Base-by-base conservation (phyloP, 768 basidiomycete genomes). In the Phlebiopsis gigantea region DNA sequence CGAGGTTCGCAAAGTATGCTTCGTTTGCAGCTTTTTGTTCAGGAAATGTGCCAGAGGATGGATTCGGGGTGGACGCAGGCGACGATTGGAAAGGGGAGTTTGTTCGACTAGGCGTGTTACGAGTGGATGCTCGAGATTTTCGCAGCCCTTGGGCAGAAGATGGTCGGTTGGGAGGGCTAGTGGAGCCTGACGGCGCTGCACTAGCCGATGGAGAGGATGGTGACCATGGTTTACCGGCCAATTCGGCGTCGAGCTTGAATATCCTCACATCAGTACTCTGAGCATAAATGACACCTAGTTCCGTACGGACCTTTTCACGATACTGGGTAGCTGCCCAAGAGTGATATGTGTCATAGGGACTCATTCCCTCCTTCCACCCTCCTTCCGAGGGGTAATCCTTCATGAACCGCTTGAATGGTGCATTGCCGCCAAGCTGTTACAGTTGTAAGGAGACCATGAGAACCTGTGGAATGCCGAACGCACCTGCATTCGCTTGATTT, bases 311-410 rank as follows among this genome's bases (percentile, higher is more conserved):
- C 79, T 97, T 99, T 71, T 94, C 91, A 43, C 90, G 84, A 72
- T 98, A 98, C 72, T 98, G 94, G 1, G 88, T 77, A 1, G 94
- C 96, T 1, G 94, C 90, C 93, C 95, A 97, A 39, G 83, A 88
- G 66, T 93, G 91, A 71, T 98, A 98, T 55, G 82, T 92, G 62
- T 92, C 86, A 63, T 87, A 80, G 28, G 84, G 65, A 58, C 74
- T 81, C 65, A 84, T 77, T 53, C 73, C 77, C 30, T 83, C 79
- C 48, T 74, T 81, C 73, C 86, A 87, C 7, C 89, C 90, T 39
- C 85, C 85, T 63, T 84, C 82, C 7, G 75, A 69, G 12, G 88
- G 84, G 68, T 93, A 92, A 43, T 83, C 78, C 57, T 63, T 84
- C 82, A 94, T 74, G 71, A 97, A 98, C 1, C 84, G 73, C 60